A percentile compares a stretch with the other conserved stretches of the same genome.
Evolutionary conservation across 495 filamentous ascomycete genomes (phyloP).

Genomic region (Aspergillus taichungensis): DNA sequence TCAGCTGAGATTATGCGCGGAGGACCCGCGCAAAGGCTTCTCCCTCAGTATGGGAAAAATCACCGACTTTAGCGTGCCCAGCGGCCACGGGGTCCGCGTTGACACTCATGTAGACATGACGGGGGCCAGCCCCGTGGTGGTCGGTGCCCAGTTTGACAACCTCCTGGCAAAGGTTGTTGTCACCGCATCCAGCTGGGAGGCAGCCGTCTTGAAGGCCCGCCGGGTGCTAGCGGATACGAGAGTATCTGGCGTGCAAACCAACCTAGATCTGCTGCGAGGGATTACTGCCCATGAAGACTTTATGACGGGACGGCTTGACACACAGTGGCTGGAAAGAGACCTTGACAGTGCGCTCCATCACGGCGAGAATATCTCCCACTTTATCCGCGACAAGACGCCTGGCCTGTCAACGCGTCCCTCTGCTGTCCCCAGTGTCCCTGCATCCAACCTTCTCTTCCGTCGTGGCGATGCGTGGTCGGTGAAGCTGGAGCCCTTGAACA

Average conservation of each 20-base stretch:
- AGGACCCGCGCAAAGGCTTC: conserved; percentile 44
- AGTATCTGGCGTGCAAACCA: conserved; percentile 48
- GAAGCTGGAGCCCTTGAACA: conserved; percentile 27
- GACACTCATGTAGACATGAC: conserved; percentile 42
- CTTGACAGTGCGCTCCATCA: conserved; percentile 29
- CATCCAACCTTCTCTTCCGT: conserved; percentile 38
- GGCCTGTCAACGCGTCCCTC: neutral
- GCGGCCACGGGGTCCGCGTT: conserved; percentile 47
- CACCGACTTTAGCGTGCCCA: conserved; percentile 41
- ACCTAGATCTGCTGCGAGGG: conserved; percentile 42
- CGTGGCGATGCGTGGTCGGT: conserved; percentile 51
- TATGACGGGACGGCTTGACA: conserved; percentile 36
- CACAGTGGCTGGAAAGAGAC: conserved; percentile 47
- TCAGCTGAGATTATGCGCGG: conserved; percentile 50
- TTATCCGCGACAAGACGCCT: neutral
- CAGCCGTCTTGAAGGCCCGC: conserved; percentile 41
- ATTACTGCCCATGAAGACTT: conserved; percentile 45
- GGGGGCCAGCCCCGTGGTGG: conserved; percentile 21
- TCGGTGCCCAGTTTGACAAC: conserved; percentile 51
- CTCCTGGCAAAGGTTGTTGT: conserved; percentile 55
- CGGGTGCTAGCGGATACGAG: conserved; percentile 45
- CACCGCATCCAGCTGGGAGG: conserved; percentile 43
- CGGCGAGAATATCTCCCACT: conserved; percentile 20
- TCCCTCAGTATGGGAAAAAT: conserved; percentile 52
- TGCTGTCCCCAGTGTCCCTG: conserved; percentile 9